phyloP scores from a whole-genome alignment of 225 moss, liverwort and hornwort species.

The Takakia lepidozioides region DNA sequence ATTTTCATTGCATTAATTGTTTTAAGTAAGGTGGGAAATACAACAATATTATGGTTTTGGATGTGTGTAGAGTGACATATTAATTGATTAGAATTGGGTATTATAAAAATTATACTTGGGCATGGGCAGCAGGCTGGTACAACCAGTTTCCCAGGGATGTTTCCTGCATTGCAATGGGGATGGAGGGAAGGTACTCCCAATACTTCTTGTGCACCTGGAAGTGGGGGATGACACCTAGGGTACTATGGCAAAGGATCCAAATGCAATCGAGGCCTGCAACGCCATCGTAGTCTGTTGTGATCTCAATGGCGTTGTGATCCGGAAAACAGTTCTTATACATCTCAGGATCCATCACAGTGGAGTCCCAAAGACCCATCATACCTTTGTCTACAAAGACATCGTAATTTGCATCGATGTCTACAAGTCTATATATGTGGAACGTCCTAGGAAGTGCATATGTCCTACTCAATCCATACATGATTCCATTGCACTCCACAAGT shows the following conservation, averaged over 20 bases:
- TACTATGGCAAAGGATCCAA: conserved; percentile 41
- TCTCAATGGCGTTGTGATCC: conserved; percentile 17
- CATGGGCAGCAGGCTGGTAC: conserved; percentile 41
- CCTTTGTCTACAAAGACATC: conserved; percentile 21
- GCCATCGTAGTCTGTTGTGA: conserved; percentile 31
- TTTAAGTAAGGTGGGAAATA: no score
- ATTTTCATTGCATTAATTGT: no score
- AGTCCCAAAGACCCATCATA: conserved; percentile 33
- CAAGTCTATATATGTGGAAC: conserved; percentile 35
- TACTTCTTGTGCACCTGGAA: conserved; percentile 18
- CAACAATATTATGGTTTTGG: no score
- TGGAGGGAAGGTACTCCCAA: conserved; percentile 39
- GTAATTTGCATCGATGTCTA: conserved; percentile 40
- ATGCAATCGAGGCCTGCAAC: conserved; percentile 29
- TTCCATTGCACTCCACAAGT: conserved; percentile 23
- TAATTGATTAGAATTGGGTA: no score
- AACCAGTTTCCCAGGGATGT: conserved; percentile 41
- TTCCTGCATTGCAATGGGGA: conserved; percentile 44
- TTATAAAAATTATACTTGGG: conserved; percentile 21
- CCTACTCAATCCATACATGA: conserved; percentile 17
- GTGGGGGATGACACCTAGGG: conserved; percentile 22
- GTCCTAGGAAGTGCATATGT: conserved; percentile 26
- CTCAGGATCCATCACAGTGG: conserved; percentile 19
- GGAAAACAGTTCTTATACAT: conserved; percentile 38
- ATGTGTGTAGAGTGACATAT: no score